phyloP scores from a whole-genome alignment of 805 yeast genomes.

The Wickerhamomyces queroliae region DNA sequence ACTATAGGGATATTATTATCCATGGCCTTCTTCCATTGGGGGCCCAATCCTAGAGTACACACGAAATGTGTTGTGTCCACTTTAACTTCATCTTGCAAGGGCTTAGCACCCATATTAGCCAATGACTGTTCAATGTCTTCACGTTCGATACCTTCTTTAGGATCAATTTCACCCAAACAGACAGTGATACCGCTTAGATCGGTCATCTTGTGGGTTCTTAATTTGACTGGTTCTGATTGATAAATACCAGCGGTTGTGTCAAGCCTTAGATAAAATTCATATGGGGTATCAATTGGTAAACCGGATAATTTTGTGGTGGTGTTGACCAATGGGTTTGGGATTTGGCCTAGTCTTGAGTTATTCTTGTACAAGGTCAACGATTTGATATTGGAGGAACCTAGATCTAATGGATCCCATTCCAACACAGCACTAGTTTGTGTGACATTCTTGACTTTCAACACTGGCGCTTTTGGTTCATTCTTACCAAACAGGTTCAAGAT shows the following conservation, averaged over 20 bases:
- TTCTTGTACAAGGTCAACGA: slow-evolving; percentile 75
- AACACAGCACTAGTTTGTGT: slow-evolving; percentile 94
- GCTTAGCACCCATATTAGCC: slow-evolving; percentile 74
- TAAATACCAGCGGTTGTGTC: slow-evolving; percentile 89
- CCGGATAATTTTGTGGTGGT: slow-evolving; percentile 88
- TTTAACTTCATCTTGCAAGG: slow-evolving; percentile 63
- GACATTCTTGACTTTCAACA: slow-evolving; percentile 61
- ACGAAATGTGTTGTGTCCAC: slow-evolving; percentile 94
- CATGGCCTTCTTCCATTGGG: slow-evolving; percentile 73
- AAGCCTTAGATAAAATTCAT: slow-evolving; percentile 72
- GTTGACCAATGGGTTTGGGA: slow-evolving; percentile 76
- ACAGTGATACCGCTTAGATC: slow-evolving; percentile 90
- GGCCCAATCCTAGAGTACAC: slow-evolving; percentile 64
- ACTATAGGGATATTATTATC: slow-evolving; percentile 89
- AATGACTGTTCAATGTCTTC: slow-evolving; percentile 60
- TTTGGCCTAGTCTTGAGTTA: slow-evolving; percentile 60
- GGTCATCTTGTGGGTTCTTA: slow-evolving; percentile 92
- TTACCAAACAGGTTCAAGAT: slow-evolving; percentile 71
- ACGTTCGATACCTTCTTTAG: slow-evolving; percentile 35
- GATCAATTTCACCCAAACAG: slow-evolving; percentile 77
- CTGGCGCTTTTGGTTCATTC: slow-evolving; percentile 65
- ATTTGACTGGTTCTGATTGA: slow-evolving; percentile 57
- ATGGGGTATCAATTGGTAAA: slow-evolving; percentile 77
- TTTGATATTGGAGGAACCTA: slow-evolving; percentile 79
- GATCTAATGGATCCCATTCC: slow-evolving; percentile 84